Evolutionary conservation across 345 rosid genomes (phyloP).

Genomic region (rapeseed (Brassica napus)): Da-Ae NC_063451.1:15489001-15489500

Average conservation of each 20-base stretch:
- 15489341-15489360: slow-evolving; percentile 66
- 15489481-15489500: slow-evolving; percentile 58
- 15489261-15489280: slow-evolving; percentile 44
- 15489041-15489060: slow-evolving; percentile 79
- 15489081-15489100: slow-evolving; percentile 55
- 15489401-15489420: slow-evolving; percentile 78
- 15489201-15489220: slow-evolving; percentile 55
- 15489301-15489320: background rate
- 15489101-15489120: slow-evolving; percentile 48
- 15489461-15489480: slow-evolving; percentile 53
- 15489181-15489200: slow-evolving; percentile 53
- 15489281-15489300: slow-evolving; percentile 40
- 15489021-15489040: slow-evolving; percentile 28
- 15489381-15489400: slow-evolving; percentile 72
- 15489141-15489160: slow-evolving; percentile 40
- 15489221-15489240: slow-evolving; percentile 53
- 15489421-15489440: slow-evolving; percentile 90
- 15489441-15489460: slow-evolving; percentile 80
- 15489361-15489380: slow-evolving; percentile 82
- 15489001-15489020: background rate
- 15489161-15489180: slow-evolving; percentile 69
- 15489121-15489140: slow-evolving; percentile 28
- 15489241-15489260: slow-evolving; percentile 41
- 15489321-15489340: slow-evolving; percentile 25
- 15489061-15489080: slow-evolving; percentile 56